Evolutionary conservation across 169 alveolate genomes (phyloP), one percentile per base, ranked within the genome.

Genomic region (Cystoisospora suis): DNA sequence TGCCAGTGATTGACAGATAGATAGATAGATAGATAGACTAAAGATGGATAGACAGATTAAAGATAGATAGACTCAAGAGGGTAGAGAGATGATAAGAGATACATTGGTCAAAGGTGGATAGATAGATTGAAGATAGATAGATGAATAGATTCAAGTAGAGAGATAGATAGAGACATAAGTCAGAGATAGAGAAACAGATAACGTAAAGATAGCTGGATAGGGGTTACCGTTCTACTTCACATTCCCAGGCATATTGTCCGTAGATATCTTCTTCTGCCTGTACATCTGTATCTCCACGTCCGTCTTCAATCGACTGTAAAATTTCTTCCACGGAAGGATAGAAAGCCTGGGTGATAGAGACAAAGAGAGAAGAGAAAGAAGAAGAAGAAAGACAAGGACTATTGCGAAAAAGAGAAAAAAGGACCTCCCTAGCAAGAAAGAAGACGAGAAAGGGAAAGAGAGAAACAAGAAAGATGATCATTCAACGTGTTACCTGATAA

Each of bases 181-280:
- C 20, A n/a, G 32, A 65, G 34, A 38, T 17, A 65, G 34, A n/a
- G 34, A 17, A 65, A 9, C 42, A n/a, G 29, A 38, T 9, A 17
- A 27, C 12, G 34, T 17, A 65, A 7, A n/a, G 12, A 27, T 12
- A 27, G 79, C 20, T n/a, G 79, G 32, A 65, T 9, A 7, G 79
- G 34, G 12, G 79, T 23, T n/a, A 69, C 91, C 91, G 27, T 45
- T 86, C 91, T 1, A 65, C 91, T 32, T 86, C 91, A n/a, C 91
- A 27, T 42, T 86, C 91, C 91, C 91, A 86, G 42, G 91, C 91
- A 40, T 70, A 87, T 65, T 75, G 87, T 42, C 91, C 86, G 69
- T 75, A 75, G 42, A 47, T 29, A 38, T 75, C 87, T 12, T 75
- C 81, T 40, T 75, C 86, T 0, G 45, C 81, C 0, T 77, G 49